phyloP scores from a whole-genome alignment of 306 rosid species.

The Pyrus betulifolia region DNA sequence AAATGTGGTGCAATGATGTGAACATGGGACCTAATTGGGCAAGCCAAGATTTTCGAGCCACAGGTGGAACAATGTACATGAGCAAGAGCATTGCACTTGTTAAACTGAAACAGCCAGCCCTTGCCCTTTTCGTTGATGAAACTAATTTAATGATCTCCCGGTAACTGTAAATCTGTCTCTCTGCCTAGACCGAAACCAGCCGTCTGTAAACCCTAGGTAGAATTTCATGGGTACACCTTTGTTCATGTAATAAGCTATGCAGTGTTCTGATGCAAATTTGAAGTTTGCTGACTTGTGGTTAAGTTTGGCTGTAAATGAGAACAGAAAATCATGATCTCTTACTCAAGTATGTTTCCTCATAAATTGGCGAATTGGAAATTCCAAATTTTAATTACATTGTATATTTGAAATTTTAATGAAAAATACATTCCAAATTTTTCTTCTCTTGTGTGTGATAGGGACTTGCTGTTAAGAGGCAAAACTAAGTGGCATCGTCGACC shows the following conservation, averaged over 20 bases:
- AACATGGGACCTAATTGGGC: neutral
- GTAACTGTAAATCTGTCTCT: too few relatives aligned
- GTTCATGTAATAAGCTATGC: neutral
- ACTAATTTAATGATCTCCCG: neutral
- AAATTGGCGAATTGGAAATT: too few relatives aligned
- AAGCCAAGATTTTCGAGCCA: too few relatives aligned
- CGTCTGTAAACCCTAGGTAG: too few relatives aligned
- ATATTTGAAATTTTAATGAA: neutral
- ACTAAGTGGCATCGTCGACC: too few relatives aligned
- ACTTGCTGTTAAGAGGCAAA: too few relatives aligned
- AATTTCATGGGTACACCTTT: neutral
- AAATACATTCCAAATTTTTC: neutral
- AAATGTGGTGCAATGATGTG: neutral
- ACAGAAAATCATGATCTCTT: neutral
- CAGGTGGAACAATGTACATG: too few relatives aligned
- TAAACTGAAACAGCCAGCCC: neutral
- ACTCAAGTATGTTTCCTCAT: neutral
- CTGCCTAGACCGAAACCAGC: too few relatives aligned
- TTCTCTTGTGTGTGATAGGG: too few relatives aligned
- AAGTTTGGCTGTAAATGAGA: neutral
- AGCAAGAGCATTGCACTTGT: too few relatives aligned
- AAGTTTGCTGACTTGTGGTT: neutral
- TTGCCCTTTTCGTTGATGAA: neutral
- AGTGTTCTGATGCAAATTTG: neutral
- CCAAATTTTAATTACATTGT: neutral